Conservation (phyloP, 495 filamentous ascomycete genomes). For the Melanomma pulvis-pyrius region DNA sequence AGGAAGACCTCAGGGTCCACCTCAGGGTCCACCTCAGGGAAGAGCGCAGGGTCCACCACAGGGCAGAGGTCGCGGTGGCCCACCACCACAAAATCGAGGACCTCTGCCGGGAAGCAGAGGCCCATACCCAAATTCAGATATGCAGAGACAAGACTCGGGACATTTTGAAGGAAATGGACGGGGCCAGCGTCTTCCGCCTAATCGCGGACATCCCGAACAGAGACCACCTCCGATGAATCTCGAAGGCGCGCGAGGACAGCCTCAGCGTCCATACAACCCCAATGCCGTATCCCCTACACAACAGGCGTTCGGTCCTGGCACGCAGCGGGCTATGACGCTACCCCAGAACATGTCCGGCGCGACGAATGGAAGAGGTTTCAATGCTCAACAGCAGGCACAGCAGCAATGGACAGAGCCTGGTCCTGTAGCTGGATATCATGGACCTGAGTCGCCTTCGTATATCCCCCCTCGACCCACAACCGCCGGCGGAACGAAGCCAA, state of each 20-base stretch:
- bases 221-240: conserved; percentile 14
- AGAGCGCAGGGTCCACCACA: conserved; percentile 1
- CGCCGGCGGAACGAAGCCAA: conserved; percentile 48
- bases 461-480: conserved; percentile 55
- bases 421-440: conserved; percentile 40
- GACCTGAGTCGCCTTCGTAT: conserved; percentile 40
- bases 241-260: conserved; percentile 17
- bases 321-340: conserved; percentile 34
- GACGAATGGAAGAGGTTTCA: not conserved
- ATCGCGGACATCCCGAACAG: conserved; percentile 19
- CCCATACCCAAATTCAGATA: conserved; percentile 17
- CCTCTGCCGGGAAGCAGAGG: conserved; percentile 22
- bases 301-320: conserved; percentile 30
- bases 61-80: conserved; percentile 21
- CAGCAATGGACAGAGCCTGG: conserved; percentile 43
- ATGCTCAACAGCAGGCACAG: not conserved
- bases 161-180: conserved; percentile 29
- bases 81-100: conserved; percentile 13
- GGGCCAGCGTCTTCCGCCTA: conserved; percentile 15
- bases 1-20: not conserved
- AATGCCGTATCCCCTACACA: conserved; percentile 18
- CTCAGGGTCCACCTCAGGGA: not conserved
- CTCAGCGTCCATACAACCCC: conserved; percentile 15
- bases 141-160: conserved; percentile 33
- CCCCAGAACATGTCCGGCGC: conserved; percentile 24